Evolutionary conservation across 164 flowering plant species (phyloP).

Genomic region (Dillenia suffruticosa): DNA sequence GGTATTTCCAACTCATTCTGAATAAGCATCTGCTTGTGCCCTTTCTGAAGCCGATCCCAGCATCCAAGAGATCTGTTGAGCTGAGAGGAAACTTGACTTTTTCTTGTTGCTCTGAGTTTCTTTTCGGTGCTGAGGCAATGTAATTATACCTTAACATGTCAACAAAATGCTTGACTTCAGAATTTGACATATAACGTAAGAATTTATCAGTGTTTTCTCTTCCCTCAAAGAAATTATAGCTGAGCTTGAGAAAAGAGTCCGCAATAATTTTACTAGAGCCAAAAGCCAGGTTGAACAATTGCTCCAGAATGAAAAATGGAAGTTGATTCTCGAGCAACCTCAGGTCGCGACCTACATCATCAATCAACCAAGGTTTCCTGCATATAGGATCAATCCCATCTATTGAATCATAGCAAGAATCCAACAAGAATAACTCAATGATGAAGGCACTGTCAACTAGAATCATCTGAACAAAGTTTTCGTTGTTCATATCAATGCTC

Average conservation of each 20-base stretch:
- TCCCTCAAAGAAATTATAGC: too few relatives aligned
- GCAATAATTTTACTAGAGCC: background rate
- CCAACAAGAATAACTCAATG: constrained; percentile 14
- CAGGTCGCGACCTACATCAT: constrained; percentile 14
- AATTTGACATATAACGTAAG: background rate
- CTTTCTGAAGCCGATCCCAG: background rate
- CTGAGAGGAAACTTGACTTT: background rate
- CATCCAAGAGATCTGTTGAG: constrained; percentile 5
- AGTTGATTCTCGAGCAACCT: constrained; percentile 31
- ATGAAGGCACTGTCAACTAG: constrained; percentile 29
- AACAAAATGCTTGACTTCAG: constrained; percentile 9
- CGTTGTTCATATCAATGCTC: background rate
- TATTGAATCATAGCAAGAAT: too few relatives aligned
- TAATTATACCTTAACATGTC: constrained; percentile 1
- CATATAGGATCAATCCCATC: too few relatives aligned
- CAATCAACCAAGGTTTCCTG: too few relatives aligned
- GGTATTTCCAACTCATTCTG: constrained; percentile 1
- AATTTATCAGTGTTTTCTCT: background rate
- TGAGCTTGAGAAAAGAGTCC: too few relatives aligned
- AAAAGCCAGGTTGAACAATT: too few relatives aligned
- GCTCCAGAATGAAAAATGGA: constrained; percentile 18
- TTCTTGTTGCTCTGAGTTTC: too few relatives aligned
- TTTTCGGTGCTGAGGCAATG: background rate
- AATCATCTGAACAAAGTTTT: constrained; percentile 18
- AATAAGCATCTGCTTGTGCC: background rate